phyloP scores from a whole-genome alignment of 257 asterid genomes.

The Knoxia roxburghii region DNA sequence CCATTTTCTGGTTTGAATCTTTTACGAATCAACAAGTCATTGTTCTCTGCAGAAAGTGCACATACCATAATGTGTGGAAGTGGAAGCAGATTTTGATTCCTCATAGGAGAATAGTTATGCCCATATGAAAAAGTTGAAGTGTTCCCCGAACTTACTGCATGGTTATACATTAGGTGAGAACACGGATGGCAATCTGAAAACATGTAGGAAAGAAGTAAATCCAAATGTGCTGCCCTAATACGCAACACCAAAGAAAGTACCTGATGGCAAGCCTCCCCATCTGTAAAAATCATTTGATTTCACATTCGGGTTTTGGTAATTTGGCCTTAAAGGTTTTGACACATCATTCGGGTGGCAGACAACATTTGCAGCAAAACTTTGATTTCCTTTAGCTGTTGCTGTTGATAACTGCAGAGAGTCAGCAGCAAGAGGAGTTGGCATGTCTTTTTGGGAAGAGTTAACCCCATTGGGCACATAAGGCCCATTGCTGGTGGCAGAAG shows the following conservation, averaged over 20 bases:
- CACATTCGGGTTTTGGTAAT: slow-evolving; percentile 15
- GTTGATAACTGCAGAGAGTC: slow-evolving; percentile 23
- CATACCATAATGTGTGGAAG: slow-evolving; percentile 30
- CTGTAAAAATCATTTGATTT: slow-evolving; percentile 30
- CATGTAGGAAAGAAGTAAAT: not conserved
- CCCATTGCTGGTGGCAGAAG: slow-evolving; percentile 23
- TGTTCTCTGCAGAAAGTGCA: not conserved
- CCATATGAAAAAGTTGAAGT: slow-evolving; percentile 26
- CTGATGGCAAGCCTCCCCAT: slow-evolving; percentile 36
- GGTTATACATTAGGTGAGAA: not conserved
- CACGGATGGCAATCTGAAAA: not conserved
- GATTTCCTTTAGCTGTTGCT: slow-evolving; percentile 25
- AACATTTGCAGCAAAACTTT: slow-evolving; percentile 19
- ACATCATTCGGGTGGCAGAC: slow-evolving; percentile 16
- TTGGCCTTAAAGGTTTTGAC: slow-evolving; percentile 21
- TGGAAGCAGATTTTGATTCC: slow-evolving; percentile 25
- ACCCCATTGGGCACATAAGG: slow-evolving; percentile 15
- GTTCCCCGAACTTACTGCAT: slow-evolving; percentile 28
- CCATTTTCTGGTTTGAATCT: not conserved
- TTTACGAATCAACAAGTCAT: not conserved
- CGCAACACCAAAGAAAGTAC: slow-evolving; percentile 12
- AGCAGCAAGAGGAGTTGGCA: slow-evolving; percentile 16
- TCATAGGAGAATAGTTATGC: slow-evolving; percentile 23
- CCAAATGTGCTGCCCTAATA: not conserved
- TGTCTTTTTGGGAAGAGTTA: slow-evolving; percentile 19